Conservation (phyloP, 139 green algal genomes). For the Astrephomene gubernaculifera region DNA sequence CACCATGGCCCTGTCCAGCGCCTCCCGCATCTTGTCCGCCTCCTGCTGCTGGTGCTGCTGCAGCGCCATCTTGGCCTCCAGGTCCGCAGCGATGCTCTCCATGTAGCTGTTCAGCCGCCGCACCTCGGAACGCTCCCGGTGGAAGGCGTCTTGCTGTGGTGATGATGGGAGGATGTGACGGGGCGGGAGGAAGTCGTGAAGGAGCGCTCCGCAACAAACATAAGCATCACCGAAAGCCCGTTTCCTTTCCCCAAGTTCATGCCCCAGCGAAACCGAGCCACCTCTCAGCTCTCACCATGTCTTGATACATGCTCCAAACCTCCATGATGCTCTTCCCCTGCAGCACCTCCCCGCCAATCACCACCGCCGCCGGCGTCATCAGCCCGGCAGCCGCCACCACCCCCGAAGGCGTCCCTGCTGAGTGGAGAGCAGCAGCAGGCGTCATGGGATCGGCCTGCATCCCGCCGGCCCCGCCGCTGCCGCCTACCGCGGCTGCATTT, state of each 20-base stretch:
- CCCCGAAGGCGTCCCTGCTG: no score
- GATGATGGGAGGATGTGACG: no score
- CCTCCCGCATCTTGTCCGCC: slow-evolving; percentile 35
- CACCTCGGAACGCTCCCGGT: slow-evolving; percentile 46
- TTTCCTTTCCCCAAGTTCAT: no score
- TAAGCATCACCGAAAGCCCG: neutral
- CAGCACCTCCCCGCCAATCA: neutral
- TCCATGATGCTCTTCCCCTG: slow-evolving; percentile 49
- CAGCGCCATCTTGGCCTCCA: slow-evolving; percentile 46
- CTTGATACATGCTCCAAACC: slow-evolving; percentile 48
- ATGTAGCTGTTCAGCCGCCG: slow-evolving; percentile 51
- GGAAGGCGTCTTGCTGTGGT: slow-evolving; percentile 55
- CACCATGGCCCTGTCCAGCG: slow-evolving; percentile 31
- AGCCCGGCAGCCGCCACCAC: neutral
- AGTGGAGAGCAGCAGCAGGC: no score
- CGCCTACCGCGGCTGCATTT: neutral
- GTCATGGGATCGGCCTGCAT: neutral
- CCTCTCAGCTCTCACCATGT: slow-evolving; percentile 25
- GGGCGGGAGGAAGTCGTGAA: neutral
- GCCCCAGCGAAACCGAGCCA: no score
- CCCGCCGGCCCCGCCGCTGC: neutral
- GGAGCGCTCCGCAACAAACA: neutral
- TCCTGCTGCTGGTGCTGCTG: slow-evolving; percentile 35
- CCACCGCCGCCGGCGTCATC: neutral
- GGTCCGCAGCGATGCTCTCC: slow-evolving; percentile 50